These are phyloP conservation scores for Plasmodium billcollinsi DNA, from an alignment of 169 alveolate species.

Conservation along the genomic window DNA sequence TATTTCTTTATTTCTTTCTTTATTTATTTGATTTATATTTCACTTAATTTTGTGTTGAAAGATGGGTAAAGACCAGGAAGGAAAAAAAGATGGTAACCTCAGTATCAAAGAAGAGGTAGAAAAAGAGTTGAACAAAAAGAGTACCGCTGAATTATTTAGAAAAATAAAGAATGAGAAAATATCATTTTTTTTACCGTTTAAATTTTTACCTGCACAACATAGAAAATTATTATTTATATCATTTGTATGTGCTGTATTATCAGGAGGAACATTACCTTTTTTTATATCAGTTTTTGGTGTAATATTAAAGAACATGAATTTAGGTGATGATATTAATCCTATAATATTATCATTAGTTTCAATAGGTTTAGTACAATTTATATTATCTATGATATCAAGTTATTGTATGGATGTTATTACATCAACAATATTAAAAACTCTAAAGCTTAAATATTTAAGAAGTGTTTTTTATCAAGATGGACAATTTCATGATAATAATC, in stretches of 20 bases:
- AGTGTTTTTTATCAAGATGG: slow-evolving; percentile 79
- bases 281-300: slow-evolving; percentile 62
- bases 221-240: slow-evolving; percentile 39
- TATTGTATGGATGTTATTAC: slow-evolving; percentile 67
- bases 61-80: slow-evolving; percentile 14
- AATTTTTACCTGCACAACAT: slow-evolving; percentile 38
- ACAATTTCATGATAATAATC: slow-evolving; percentile 76
- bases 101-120: slow-evolving; percentile 72
- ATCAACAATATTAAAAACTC: slow-evolving; percentile 24
- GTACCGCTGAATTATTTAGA: slow-evolving; percentile 37
- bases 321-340: slow-evolving; percentile 46
- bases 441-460: slow-evolving; percentile 63
- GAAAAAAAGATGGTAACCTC: neutral
- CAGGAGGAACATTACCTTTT: slow-evolving; percentile 68
- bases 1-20: neutral
- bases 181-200: slow-evolving; percentile 64
- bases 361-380: slow-evolving; percentile 51
- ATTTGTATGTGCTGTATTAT: slow-evolving; percentile 52
- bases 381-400: slow-evolving; percentile 47
- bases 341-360: slow-evolving; percentile 27
- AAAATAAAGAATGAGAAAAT: slow-evolving; percentile 41
- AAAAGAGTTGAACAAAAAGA: slow-evolving; percentile 50
- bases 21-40: neutral
- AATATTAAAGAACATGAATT: slow-evolving; percentile 39
- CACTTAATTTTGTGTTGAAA: neutral